Conservation (phyloP, 2,329 filamentous ascomycete species). For the Fusarium caatingaense region DNA sequence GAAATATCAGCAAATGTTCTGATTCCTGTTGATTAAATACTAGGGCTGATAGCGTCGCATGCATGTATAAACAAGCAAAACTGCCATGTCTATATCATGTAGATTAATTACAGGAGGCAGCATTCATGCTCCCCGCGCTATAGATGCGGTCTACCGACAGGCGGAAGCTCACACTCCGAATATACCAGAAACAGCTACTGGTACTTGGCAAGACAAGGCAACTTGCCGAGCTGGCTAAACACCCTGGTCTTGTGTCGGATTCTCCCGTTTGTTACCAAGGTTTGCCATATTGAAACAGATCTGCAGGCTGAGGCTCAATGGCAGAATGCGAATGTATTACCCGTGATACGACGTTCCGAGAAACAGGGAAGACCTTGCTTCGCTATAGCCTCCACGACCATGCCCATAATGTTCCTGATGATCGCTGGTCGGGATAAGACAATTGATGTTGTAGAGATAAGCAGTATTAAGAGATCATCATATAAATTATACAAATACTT, state of each 20-base stretch:
- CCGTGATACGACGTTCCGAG: neutral
- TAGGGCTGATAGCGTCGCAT: neutral
- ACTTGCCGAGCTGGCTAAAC: neutral
- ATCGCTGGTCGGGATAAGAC: no score
- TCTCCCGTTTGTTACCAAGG: neutral
- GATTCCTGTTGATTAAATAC: neutral
- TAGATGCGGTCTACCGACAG: neutral
- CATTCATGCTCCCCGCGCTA: neutral
- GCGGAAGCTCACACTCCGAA: slow-evolving; percentile 1
- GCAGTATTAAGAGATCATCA: neutral
- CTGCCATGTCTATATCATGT: neutral
- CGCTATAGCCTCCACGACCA: no score
- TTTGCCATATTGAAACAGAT: neutral
- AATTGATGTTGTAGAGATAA: neutral
- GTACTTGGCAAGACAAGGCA: neutral
- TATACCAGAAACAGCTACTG: neutral
- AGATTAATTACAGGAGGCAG: neutral
- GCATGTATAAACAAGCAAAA: neutral
- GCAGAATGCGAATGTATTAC: neutral
- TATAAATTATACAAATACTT: neutral
- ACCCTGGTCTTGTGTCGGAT: neutral
- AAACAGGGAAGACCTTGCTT: neutral
- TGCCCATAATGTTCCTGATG: no score
- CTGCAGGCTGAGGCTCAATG: neutral
- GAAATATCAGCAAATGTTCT: neutral